Conservation (phyloP, 2,329 filamentous ascomycete species). For the Acarospora socialis region DNA sequence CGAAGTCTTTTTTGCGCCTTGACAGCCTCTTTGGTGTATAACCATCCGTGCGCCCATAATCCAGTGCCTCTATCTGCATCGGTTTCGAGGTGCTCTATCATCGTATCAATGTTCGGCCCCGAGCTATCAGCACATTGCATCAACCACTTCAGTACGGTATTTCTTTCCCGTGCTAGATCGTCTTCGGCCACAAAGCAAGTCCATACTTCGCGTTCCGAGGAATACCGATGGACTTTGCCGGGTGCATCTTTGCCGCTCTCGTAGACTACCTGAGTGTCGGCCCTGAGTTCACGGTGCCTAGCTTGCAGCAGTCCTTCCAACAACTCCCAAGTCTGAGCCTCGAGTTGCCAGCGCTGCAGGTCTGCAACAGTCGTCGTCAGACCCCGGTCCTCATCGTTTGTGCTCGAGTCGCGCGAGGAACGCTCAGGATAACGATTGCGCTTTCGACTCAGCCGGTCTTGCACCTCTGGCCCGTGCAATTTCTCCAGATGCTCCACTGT, state of each 20-base stretch:
- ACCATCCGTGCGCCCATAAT: slow-evolving; percentile 76
- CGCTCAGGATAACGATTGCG: slow-evolving; percentile 22
- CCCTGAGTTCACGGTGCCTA: slow-evolving; percentile 40
- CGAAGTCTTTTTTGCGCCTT: slow-evolving; percentile 77
- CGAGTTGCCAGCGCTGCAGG: slow-evolving; percentile 57
- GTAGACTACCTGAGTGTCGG: slow-evolving; percentile 16
- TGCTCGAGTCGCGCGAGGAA: slow-evolving; percentile 12
- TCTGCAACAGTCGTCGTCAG: slow-evolving; percentile 32
- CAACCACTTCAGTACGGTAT: slow-evolving; percentile 72
- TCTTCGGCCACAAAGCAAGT: slow-evolving; percentile 62
- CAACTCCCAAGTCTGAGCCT: slow-evolving; percentile 84
- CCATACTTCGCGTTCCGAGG: slow-evolving; percentile 49
- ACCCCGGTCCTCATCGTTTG: slow-evolving; percentile 25
- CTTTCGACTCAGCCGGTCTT: slow-evolving; percentile 28
- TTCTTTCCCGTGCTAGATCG: slow-evolving; percentile 60
- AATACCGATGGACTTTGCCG: slow-evolving; percentile 36
- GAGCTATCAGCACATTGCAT: slow-evolving; percentile 58
- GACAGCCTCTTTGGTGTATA: slow-evolving; percentile 79
- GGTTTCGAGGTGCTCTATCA: slow-evolving; percentile 62
- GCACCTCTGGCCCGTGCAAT: slow-evolving; percentile 18
- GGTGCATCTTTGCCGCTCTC: slow-evolving; percentile 6
- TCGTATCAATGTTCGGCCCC: slow-evolving; percentile 56
- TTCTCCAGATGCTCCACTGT: slow-evolving; percentile 33
- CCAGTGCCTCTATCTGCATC: slow-evolving; percentile 61
- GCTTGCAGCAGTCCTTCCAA: slow-evolving; percentile 59